Base-by-base conservation (phyloP, 2,329 filamentous ascomycete species). In the Colletotrichum echinochloae region DNA sequence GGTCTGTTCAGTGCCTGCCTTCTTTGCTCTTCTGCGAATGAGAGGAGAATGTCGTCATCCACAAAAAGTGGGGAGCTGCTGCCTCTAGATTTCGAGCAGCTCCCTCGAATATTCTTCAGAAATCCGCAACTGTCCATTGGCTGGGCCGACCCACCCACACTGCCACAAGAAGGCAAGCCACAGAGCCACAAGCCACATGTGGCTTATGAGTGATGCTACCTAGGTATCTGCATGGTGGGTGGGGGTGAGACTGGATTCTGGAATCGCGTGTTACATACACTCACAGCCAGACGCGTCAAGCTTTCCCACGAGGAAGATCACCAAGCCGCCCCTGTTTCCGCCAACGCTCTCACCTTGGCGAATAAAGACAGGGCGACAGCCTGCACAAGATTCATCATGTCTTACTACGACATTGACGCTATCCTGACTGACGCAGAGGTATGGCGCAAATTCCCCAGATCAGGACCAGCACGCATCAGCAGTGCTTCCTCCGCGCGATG, bases 341-440 rank as follows among this genome's bases (percentile, higher is more conserved):
- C 23, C 30, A 28, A 37, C 16, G 20, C 14, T 35, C 11, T 35
- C 11, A 7, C 37, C n/a, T 5, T 16, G 14, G 44, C 26, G n/a
- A 8, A 18, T 14, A 39, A 14, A 5, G n/a, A 7, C 16, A 9
- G 6, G 26, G 12, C 28, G 0, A 26, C 18, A 23, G 5, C 0
- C n/a, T 28, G 7, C 14, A 12, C 1, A 28, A 8, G 9, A 59
- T 11, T 2, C 16, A 39, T 7, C 41, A 71, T 91, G 89, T 93
- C 92, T 46, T 97, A 97, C 85, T 97, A 96, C 85, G 91, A 94
- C 79, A 89, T 95, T 68, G 91, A 95, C 76, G 88, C 92, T 72
- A 96, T 97, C 82, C 87, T 96, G 54, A 96, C 94, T 12, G 93
- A 96, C 79, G 90, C 93, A 60, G 94, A 95, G 84, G 91, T 92